Percentiles rank a stretch among this genome's conserved stretches.
phyloP scores from a whole-genome alignment of 495 filamentous ascomycete genomes.

The Eremomyces bilateralis region DNA sequence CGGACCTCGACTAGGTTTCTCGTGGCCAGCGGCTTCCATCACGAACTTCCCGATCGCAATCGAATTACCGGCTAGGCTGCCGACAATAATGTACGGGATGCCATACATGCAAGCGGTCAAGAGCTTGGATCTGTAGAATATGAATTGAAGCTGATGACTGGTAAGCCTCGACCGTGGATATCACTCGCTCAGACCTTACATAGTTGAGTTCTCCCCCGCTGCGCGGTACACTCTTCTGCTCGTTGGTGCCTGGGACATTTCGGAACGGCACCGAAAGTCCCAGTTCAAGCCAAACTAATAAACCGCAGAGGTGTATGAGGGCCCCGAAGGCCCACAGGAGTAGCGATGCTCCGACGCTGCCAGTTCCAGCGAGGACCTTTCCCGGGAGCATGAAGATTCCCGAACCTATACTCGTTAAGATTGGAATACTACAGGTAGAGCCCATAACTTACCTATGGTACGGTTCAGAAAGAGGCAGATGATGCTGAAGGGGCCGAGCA shows the following conservation, averaged over 20 bases:
- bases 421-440: too few relatives aligned
- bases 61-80: conserved; percentile 27
- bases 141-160: conserved; percentile 21
- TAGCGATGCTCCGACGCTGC: conserved; percentile 19
- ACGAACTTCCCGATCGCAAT: conserved; percentile 22
- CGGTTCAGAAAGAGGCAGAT: conserved; percentile 8
- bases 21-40: conserved; percentile 12
- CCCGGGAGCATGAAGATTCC: conserved; percentile 12
- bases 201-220: conserved; percentile 32
- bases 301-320: conserved; percentile 18
- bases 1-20: conserved; percentile 4
- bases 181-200: conserved; percentile 14
- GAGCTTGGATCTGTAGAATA: conserved; percentile 20
- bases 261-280: conserved; percentile 25
- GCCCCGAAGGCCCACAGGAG: conserved; percentile 21
- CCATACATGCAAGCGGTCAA: conserved; percentile 24
- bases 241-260: conserved; percentile 10
- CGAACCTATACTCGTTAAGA: too few relatives aligned
- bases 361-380: conserved; percentile 17
- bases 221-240: conserved; percentile 18
- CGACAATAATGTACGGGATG: conserved; percentile 26
- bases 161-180: background rate
- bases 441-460: too few relatives aligned
- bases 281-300: conserved; percentile 21
- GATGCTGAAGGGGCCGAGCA: conserved; percentile 3